Evolutionary conservation across 1,139 yeast species (phyloP).

Genomic region (Yamadazyma jaroonii): DNA sequence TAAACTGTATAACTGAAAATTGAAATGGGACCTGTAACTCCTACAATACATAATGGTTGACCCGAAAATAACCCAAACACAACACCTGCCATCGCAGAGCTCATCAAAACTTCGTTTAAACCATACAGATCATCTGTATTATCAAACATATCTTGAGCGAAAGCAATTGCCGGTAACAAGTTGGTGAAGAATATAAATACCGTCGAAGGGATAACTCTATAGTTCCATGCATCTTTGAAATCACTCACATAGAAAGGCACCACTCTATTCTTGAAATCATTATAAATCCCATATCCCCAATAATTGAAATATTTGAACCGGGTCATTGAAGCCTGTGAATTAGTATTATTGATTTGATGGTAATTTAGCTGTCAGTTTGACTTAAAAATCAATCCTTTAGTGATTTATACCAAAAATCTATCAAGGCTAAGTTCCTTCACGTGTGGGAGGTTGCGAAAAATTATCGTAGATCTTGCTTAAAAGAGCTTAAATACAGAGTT

Average conservation of each 20-base stretch:
- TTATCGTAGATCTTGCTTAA: too few relatives aligned
- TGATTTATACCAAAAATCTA: too few relatives aligned
- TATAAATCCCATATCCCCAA: constrained; percentile 52
- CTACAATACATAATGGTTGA: constrained; percentile 94
- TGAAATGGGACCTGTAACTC: constrained; percentile 93
- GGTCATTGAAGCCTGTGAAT: constrained; percentile 1
- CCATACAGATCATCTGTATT: constrained; percentile 85
- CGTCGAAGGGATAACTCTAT: constrained; percentile 86
- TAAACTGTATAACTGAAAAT: constrained; percentile 91
- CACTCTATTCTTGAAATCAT: constrained; percentile 50
- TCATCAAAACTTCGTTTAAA: constrained; percentile 79
- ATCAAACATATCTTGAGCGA: constrained; percentile 96
- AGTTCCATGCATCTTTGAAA: constrained; percentile 79
- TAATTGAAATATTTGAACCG: constrained; percentile 6
- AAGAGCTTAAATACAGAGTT: too few relatives aligned
- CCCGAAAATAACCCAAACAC: constrained; percentile 85
- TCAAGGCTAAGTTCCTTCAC: too few relatives aligned
- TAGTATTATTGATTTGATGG: too few relatives aligned
- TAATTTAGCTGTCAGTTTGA: too few relatives aligned
- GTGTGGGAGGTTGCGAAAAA: too few relatives aligned
- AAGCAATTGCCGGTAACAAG: constrained; percentile 88
- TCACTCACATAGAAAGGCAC: constrained; percentile 73
- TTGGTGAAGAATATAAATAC: constrained; percentile 85
- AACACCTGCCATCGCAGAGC: constrained; percentile 86
- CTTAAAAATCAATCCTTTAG: too few relatives aligned